Base-by-base conservation (phyloP, 768 basidiomycete species). In the Termitomyces sp. region DNA sequence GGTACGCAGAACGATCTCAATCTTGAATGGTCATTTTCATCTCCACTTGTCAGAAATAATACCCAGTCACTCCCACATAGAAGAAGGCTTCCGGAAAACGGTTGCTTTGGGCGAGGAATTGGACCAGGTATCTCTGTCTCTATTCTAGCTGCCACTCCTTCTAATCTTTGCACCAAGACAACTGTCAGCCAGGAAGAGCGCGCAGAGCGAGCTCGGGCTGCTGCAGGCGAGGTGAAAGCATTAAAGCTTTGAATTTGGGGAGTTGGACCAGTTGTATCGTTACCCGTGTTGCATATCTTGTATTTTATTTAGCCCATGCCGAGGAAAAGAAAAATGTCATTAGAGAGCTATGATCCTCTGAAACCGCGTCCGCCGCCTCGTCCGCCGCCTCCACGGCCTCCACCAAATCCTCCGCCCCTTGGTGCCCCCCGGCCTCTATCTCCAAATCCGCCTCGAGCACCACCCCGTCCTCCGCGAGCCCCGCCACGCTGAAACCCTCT, bases 181-280 rank as follows among this genome's bases (percentile, higher is more conserved):
- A 71, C 82, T 32, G 69, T 73, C 17, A 69, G 69, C 46, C 85
- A 87, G 61, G 70, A 74, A 53, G 79, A 80, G 66, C 81, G 87
- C 38, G 74, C 79, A 17, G 69, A 75, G 53, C 71, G 77, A 53
- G 71, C 82, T 3, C 77, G 75, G 62, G 64, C 63, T 9, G 80
- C 80, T 5, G 72, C 75, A 6, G 68, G 67, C 35, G 82, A 87
- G 58, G 71, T 84, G 31, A 85, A 82, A 58, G 69, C 74, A 7
- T 58, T 84, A 59, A 82, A 78, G 60, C 67, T 73, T 35, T 84
- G 67, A 79, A 10, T 29, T 23, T 41, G 45, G 14, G 8, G 9
- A 16, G n/a, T 27, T 31, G 17, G 16, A 29, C n/a, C 37, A n/a
- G 31, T 25, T 54, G 53, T 46, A 54, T 43, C 43, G 35, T 43